Conservation (phyloP, 805 yeast species). For the Scheffersomyces stipitis region DNA sequence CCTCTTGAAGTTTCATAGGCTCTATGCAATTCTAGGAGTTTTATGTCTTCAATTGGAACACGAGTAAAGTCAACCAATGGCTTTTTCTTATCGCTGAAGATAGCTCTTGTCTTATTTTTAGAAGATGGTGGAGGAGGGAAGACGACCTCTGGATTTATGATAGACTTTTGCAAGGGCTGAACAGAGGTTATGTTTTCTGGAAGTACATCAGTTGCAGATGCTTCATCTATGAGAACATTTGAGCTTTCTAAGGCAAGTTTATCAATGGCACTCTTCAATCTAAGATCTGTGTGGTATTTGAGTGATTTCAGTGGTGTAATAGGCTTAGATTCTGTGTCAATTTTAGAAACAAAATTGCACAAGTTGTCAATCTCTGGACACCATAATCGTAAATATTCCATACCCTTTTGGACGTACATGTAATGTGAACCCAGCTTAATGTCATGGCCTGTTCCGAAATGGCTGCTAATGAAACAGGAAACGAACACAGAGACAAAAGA, state of each 20-base stretch:
- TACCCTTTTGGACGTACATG: slow-evolving; percentile 27
- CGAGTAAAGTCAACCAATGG: slow-evolving; percentile 34
- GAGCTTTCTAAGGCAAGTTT: not conserved
- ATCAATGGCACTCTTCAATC: slow-evolving; percentile 11
- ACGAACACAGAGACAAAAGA: slow-evolving; percentile 31
- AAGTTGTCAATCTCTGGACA: slow-evolving; percentile 30
- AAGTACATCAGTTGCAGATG: slow-evolving; percentile 7
- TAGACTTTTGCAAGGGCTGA: slow-evolving; percentile 4
- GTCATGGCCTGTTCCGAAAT: slow-evolving; percentile 26
- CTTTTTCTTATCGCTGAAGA: slow-evolving; percentile 23
- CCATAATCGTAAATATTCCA: slow-evolving; percentile 32
- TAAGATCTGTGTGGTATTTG: slow-evolving; percentile 12
- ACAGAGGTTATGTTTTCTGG: slow-evolving; percentile 12
- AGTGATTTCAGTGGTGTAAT: slow-evolving; percentile 9
- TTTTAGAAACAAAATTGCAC: slow-evolving; percentile 10
- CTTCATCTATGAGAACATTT: slow-evolving; percentile 1
- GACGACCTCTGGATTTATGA: slow-evolving; percentile 26
- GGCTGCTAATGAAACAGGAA: slow-evolving; percentile 25
- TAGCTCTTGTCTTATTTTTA: slow-evolving; percentile 21
- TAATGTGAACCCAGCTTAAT: slow-evolving; percentile 27
- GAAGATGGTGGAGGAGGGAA: slow-evolving; percentile 32
- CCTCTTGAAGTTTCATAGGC: slow-evolving; percentile 17
- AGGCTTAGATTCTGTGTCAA: slow-evolving; percentile 1
- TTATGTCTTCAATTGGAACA: slow-evolving; percentile 18
- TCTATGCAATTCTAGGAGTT: slow-evolving; percentile 12